phyloP scores from a whole-genome alignment of 257 asterid genomes.

The Echium plantagineum region DNA sequence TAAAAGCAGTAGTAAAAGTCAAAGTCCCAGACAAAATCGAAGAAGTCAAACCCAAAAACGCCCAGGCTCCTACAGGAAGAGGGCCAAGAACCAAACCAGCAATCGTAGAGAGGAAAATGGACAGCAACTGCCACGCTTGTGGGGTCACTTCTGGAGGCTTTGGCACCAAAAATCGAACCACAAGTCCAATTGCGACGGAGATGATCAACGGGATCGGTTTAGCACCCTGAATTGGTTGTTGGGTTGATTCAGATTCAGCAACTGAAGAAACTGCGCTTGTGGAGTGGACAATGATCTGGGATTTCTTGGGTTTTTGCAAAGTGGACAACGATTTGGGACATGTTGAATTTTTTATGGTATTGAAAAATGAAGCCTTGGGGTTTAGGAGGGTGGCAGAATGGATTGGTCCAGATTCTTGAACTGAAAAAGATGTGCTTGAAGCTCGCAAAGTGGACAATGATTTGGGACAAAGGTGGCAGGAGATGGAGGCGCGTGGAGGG shows the following conservation, averaged over 20 bases:
- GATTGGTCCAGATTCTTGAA: no score
- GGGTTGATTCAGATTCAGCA: not conserved
- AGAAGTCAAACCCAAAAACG: constrained; percentile 68
- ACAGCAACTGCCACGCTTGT: constrained; percentile 79
- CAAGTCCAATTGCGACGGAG: constrained; percentile 53
- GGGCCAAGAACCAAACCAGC: constrained; percentile 83
- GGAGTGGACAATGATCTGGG: constrained; percentile 23
- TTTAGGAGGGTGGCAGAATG: no score
- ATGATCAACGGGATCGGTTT: constrained; percentile 32
- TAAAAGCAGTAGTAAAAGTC: constrained; percentile 53
- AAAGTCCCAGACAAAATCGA: constrained; percentile 61
- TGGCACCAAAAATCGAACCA: constrained; percentile 57
- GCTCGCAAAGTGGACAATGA: constrained; percentile 9
- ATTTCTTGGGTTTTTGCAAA: constrained; percentile 3
- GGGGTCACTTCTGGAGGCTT: constrained; percentile 65
- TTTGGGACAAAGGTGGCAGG: constrained; percentile 18
- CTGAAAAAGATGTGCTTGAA: no score
- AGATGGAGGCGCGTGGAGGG: no score
- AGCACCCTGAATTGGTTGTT: not conserved
- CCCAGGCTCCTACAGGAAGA: constrained; percentile 95
- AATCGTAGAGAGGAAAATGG: constrained; percentile 77
- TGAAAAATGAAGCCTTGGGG: no score
- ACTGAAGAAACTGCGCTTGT: no score
- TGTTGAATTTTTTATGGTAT: no score
- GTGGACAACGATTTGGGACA: no score